Evolutionary conservation across 768 basidiomycete genomes (phyloP).

Genomic region (Phylloporus sp.): DNA sequence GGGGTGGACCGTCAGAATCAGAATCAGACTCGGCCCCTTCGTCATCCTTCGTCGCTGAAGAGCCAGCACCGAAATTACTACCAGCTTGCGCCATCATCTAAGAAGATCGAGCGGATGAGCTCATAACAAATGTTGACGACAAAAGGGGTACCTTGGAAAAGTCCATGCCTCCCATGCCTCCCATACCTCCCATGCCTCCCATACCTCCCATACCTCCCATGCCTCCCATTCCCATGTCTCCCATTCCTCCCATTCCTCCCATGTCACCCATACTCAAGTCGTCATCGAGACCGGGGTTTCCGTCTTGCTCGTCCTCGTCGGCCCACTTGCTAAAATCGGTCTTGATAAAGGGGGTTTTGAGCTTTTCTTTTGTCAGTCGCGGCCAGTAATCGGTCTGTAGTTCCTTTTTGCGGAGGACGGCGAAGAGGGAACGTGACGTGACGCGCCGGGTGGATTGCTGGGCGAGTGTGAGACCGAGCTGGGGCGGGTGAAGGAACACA

Average conservation of each 20-base stretch:
- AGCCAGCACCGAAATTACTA: slow-evolving; percentile 16
- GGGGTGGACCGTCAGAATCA: slow-evolving; percentile 67
- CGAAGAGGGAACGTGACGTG: slow-evolving; percentile 60
- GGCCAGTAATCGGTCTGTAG: slow-evolving; percentile 81
- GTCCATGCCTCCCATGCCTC: slow-evolving; percentile 41
- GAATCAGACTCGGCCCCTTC: slow-evolving; percentile 32
- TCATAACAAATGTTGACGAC: slow-evolving; percentile 2
- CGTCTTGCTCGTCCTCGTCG: slow-evolving; percentile 95
- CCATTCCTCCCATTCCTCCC: slow-evolving; percentile 39
- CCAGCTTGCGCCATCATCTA: slow-evolving; percentile 42
- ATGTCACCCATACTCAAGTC: slow-evolving; percentile 30
- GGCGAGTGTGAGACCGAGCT: neutral
- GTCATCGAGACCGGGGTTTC: slow-evolving; percentile 40
- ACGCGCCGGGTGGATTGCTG: slow-evolving; percentile 43
- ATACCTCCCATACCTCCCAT: slow-evolving; percentile 41
- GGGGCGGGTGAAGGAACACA: neutral
- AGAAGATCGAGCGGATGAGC: slow-evolving; percentile 5
- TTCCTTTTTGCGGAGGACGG: slow-evolving; percentile 80
- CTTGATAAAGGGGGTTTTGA: slow-evolving; percentile 78
- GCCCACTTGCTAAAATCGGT: slow-evolving; percentile 96
- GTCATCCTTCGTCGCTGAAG: neutral
- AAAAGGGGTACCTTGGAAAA: slow-evolving; percentile 47
- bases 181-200: too few species aligned
- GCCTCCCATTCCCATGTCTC: slow-evolving; percentile 28
- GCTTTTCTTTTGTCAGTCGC: slow-evolving; percentile 84